phyloP scores from a whole-genome alignment of 192 early-diverging fungal genomes.

The Geranomyces variabilis region DNA sequence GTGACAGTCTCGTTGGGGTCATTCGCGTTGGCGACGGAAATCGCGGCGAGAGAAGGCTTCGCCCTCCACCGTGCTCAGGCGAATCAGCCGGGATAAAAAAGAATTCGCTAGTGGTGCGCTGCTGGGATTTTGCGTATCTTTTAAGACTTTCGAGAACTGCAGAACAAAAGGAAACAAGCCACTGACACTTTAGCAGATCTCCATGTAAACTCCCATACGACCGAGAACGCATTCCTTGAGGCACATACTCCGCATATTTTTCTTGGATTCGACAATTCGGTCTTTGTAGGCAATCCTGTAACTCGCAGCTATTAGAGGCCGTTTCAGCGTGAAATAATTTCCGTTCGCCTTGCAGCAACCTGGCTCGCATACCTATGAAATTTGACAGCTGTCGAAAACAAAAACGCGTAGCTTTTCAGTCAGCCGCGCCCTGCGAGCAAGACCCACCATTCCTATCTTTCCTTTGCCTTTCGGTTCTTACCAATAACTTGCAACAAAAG shows the following conservation, averaged over 20 bases:
- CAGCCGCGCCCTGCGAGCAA: too few relatives aligned
- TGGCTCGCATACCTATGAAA: slow-evolving; percentile 26
- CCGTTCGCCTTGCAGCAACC: too few relatives aligned
- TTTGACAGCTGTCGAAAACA: slow-evolving; percentile 29
- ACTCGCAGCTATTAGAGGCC: too few relatives aligned
- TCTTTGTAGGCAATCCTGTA: slow-evolving; percentile 33
- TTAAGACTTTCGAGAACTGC: slow-evolving; percentile 29
- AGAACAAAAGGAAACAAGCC: too few relatives aligned
- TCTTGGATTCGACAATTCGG: slow-evolving; percentile 32
- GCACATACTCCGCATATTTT: slow-evolving; percentile 22
- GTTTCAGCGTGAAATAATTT: background rate
- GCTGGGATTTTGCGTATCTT: slow-evolving; percentile 15
- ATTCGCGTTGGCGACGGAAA: too few relatives aligned
- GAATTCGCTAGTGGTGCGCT: slow-evolving; percentile 10
- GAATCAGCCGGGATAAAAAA: slow-evolving; percentile 4
- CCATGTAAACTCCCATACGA: too few relatives aligned
- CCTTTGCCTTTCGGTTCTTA: background rate
- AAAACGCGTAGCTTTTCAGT: background rate
- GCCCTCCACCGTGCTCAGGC: background rate
- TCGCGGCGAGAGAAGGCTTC: too few relatives aligned
- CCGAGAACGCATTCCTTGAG: too few relatives aligned
- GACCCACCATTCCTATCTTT: too few relatives aligned
- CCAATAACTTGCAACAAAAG: slow-evolving; percentile 36
- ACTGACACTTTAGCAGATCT: too few relatives aligned
- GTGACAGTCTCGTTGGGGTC: too few relatives aligned